These are phyloP conservation scores for Polysphondylium violaceum DNA, from an alignment of 78 protist genomes.

Conservation along the genomic window DNA sequence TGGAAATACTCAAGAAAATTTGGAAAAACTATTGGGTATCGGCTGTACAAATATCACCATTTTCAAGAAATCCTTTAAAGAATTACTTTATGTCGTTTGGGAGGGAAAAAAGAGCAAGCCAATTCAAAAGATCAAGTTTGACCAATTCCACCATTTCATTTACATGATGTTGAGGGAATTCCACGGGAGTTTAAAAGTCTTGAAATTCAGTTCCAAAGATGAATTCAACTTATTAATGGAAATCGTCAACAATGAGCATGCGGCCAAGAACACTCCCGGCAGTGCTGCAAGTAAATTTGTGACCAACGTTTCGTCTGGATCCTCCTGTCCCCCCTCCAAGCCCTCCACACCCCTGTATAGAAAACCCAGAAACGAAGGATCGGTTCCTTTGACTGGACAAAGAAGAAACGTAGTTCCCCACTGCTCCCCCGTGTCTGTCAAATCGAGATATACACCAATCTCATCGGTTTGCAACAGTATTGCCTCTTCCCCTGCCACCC, in stretches of 20 bases:
- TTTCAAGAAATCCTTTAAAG: slow-evolving; percentile 14
- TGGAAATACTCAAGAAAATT: background rate
- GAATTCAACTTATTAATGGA: background rate
- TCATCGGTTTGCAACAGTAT: too few species aligned
- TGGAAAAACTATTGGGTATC: background rate
- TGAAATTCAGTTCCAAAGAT: background rate
- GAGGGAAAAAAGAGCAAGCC: slow-evolving; percentile 1
- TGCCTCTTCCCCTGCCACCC: too few species aligned
- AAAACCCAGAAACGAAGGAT: too few species aligned
- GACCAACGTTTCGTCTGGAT: too few species aligned
- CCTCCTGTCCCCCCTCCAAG: too few species aligned
- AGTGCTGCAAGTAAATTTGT: background rate
- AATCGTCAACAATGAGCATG: background rate
- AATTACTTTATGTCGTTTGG: slow-evolving; percentile 18
- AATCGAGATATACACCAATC: too few species aligned
- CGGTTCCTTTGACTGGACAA: too few species aligned
- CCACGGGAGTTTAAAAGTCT: background rate
- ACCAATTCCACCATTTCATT: background rate
- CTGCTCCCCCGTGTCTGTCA: too few species aligned
- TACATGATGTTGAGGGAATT: background rate
- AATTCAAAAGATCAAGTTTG: slow-evolving; percentile 5
- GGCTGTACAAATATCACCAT: background rate
- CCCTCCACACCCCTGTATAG: too few species aligned
- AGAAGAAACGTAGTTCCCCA: too few species aligned
- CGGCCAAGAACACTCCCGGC: background rate